Evolutionary conservation across 2,329 filamentous ascomycete species (phyloP).

Genomic region (Botrytis hyacinthi): DNA sequence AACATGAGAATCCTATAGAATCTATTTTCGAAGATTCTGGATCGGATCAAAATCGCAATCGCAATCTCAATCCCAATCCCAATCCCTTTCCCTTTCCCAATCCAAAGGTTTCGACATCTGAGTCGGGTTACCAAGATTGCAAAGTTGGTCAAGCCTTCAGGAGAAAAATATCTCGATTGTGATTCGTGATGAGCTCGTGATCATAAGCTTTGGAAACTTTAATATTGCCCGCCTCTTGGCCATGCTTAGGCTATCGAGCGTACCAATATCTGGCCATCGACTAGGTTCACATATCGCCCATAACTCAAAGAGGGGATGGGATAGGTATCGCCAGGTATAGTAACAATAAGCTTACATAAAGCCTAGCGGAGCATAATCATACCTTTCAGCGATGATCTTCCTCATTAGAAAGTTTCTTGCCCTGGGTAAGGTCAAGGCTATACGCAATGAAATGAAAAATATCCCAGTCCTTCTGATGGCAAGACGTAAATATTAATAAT

Average conservation of each 20-base stretch:
- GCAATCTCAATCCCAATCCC: neutral
- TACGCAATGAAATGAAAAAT: neutral
- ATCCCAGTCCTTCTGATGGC: neutral
- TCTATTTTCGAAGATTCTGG: neutral
- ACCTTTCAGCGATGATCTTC: constrained; percentile 2
- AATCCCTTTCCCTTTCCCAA: neutral
- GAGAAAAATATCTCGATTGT: neutral
- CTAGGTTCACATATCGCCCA: constrained; percentile 3
- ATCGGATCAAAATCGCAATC: neutral
- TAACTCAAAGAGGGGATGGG: constrained; percentile 6
- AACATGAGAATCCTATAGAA: neutral
- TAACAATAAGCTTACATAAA: constrained; percentile 15
- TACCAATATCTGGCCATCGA: neutral
- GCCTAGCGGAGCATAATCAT: neutral
- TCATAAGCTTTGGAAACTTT: neutral
- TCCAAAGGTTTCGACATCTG: neutral
- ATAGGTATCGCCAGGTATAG: neutral
- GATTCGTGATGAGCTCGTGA: constrained; percentile 4
- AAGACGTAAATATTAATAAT: neutral
- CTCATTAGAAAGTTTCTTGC: neutral
- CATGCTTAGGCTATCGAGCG: neutral
- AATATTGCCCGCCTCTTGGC: constrained; percentile 2
- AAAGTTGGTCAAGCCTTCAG: neutral
- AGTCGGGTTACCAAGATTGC: neutral
- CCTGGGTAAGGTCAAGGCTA: neutral